Base-by-base conservation (phyloP, 768 basidiomycete species). In the Clavaria fumosa region DNA sequence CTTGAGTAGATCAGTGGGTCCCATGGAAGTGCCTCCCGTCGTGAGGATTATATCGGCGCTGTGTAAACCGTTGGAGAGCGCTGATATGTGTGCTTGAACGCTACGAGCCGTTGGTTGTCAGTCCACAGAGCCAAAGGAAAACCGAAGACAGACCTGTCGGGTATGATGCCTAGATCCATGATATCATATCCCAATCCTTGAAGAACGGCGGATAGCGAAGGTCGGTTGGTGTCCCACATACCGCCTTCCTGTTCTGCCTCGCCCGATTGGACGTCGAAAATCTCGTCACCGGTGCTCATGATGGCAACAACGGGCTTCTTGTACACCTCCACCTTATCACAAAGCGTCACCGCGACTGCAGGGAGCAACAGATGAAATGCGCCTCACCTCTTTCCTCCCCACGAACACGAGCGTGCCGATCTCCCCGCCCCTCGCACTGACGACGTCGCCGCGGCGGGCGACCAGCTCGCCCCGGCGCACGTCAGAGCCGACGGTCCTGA, bases 11-110 rank as follows among this genome's bases (percentile, higher is more conserved):
- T 91, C 88, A 1, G 74, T 75, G 2, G 86, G 69, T 0, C 88
- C 88, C 88, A 91, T 91, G 2, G 83, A 86, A 3, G 88, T 89
- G 3, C 88, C 88, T 7, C 88, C 88, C 1, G 88, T 93, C 1
- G 83, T 81, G 7, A 91, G 57, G 10, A 93, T 52, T 5, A 93
- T 54, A 49, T 91, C 88, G 0, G 83, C 79, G 14, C 53, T 48
- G 24, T 66, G 60, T 5, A 82, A 60, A 0, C 77, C 85, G 21
- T 53, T 55, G 42, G 54, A 48, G 34, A 93, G 65, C 2, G 70
- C 69, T 7, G 53, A 51, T 15, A 75, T 63, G 47, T 84, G 81
- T 2, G 68, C 61, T 4, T 62, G 52, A 38, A 79, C 57, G 24
- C 78, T 81, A 48, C 14, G 11, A 10, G 28, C 4, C 19, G 12